Evolutionary conservation across 2,329 filamentous ascomycete genomes (phyloP), one percentile per base, ranked within the genome.

Genomic region (Rhexocercosporidium sp.): DNA sequence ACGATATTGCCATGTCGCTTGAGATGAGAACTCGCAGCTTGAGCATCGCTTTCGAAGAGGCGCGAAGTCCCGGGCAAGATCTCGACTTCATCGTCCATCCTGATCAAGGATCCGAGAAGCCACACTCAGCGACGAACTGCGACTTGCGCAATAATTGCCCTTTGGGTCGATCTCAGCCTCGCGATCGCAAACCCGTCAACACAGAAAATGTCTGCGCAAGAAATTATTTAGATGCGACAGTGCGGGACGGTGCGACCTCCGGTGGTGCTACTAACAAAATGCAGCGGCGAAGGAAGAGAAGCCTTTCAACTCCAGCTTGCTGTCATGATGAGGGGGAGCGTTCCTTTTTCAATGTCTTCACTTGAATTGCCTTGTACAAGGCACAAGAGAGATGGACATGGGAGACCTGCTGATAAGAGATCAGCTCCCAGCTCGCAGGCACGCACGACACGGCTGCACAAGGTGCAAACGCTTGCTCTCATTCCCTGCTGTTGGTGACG

Each of bases 1-100:
- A 85, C 80, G 53, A 87, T 80, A 66, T 87, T 82, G 49, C 77
- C 76, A 31, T 77, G 67, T 39, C 72, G 72, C 39, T 71, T 66
- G 12, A 75, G 68, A 25, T 69, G 59, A n/a, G 71, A 69, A 46
- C 57, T 71, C 0, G 57, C 47, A 18, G 60, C 56, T 37, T 72
- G 66, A 29, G 69, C 70, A 27, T 62, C 25, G 51, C 68, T 64
- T 51, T 73, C 72, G 31, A 74, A 66, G 3, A 75, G 69, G 20
- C 69, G 69, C n/a, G 66, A 53, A 31, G 63, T 53, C 29, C 56
- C 49, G 20, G 56, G 56, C 16, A 60, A 49, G 44, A 65, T 46
- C 25, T 64, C 62, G 51, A 64, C 18, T 47, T 39, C 39, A n/a
- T 59, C 44, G 25, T 59, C 63, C 53, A 59, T 59, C 44, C 54